phyloP scores from a whole-genome alignment of 441 rosid genomes.

The Eruca vesicaria region DNA sequence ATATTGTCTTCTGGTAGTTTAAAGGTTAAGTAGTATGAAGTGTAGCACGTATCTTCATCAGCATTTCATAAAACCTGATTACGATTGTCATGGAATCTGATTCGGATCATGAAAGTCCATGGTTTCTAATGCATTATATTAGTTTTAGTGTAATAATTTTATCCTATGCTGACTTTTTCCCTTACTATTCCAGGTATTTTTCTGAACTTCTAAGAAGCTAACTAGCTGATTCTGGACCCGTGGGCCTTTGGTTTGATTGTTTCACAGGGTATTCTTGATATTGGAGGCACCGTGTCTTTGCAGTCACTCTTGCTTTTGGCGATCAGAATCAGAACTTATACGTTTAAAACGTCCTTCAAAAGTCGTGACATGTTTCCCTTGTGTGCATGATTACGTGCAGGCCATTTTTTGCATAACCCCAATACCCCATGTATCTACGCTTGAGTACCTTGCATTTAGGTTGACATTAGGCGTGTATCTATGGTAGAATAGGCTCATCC shows the following conservation, averaged over 20 bases:
- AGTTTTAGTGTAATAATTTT: slow-evolving; percentile 8
- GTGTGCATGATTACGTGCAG: not conserved
- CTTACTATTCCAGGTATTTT: slow-evolving; percentile 97
- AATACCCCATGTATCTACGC: not conserved
- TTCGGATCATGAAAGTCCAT: not conserved
- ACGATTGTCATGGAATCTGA: not conserved
- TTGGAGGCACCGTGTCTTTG: slow-evolving; percentile 42
- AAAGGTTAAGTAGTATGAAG: slow-evolving; percentile 1
- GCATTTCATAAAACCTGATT: not conserved
- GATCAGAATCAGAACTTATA: slow-evolving; percentile 26
- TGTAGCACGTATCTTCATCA: not conserved
- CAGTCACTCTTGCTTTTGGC: slow-evolving; percentile 33
- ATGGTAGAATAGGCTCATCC: slow-evolving; percentile 7
- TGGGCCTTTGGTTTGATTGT: slow-evolving; percentile 94
- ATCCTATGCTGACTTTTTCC: slow-evolving; percentile 54
- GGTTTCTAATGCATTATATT: not conserved
- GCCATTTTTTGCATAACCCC: not conserved
- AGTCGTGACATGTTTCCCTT: not conserved
- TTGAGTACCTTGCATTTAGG: slow-evolving; percentile 16
- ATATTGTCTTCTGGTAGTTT: not conserved
- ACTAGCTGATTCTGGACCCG: slow-evolving; percentile 87
- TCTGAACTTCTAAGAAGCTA: slow-evolving; percentile 98
- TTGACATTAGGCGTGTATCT: not conserved
- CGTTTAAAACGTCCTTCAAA: not conserved
- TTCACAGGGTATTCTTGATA: slow-evolving; percentile 71